phyloP scores from a whole-genome alignment of 495 filamentous ascomycete genomes.

The Hypoxylon fuscum region DNA sequence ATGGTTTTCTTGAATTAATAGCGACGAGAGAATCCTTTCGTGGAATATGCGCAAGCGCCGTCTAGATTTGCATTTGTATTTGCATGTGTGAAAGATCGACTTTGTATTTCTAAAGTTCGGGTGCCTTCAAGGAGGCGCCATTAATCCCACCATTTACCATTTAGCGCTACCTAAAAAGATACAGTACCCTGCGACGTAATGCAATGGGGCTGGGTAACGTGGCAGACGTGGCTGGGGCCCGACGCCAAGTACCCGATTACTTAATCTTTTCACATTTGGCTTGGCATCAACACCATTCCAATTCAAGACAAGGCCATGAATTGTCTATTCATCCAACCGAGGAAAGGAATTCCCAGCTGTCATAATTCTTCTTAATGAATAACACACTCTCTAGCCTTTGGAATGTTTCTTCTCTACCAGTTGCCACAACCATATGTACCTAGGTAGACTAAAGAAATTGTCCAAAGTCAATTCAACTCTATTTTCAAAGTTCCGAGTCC shows the following conservation, averaged over 20 bases:
- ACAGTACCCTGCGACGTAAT: conserved; percentile 44
- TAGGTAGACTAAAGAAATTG: too few relatives aligned
- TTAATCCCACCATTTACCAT: conserved; percentile 21
- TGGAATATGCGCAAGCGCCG: conserved; percentile 25
- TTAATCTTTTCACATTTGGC: conserved; percentile 5
- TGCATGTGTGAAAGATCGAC: conserved; percentile 26
- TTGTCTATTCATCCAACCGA: too few relatives aligned
- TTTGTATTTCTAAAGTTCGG: conserved; percentile 21
- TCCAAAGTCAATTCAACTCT: too few relatives aligned
- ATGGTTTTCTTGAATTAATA: not conserved
- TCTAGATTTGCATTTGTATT: conserved; percentile 25
- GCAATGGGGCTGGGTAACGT: conserved; percentile 42
- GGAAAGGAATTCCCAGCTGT: too few relatives aligned
- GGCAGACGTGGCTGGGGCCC: conserved; percentile 33
- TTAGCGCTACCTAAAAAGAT: conserved; percentile 35
- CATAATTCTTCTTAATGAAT: too few relatives aligned
- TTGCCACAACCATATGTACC: too few relatives aligned
- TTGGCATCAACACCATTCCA: not conserved
- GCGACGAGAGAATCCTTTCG: not conserved
- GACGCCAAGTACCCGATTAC: conserved; percentile 13
- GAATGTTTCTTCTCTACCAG: too few relatives aligned
- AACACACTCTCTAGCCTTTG: too few relatives aligned
- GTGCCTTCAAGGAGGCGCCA: conserved; percentile 33
- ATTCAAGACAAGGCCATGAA: not conserved
- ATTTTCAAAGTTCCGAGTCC: too few relatives aligned